Conservation (phyloP, 176 grass and related monocot species). For the Paspalum notatum region DNA sequence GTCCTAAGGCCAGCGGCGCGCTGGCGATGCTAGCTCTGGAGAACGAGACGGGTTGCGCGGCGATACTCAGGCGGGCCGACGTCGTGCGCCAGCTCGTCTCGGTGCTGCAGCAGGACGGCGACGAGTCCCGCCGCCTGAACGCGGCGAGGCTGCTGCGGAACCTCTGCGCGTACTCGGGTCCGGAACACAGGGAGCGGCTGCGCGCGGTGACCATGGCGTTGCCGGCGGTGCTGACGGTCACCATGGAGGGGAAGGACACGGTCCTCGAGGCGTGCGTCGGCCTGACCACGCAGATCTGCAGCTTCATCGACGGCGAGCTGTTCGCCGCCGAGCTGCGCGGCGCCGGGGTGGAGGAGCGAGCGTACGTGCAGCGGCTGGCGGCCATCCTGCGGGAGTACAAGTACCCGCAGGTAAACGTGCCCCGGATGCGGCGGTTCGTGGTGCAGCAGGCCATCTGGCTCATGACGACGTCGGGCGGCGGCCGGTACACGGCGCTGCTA, state of each 20-base stretch:
- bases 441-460: constrained; percentile 54
- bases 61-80: constrained; percentile 50
- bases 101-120: constrained; percentile 26
- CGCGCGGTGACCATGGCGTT: constrained; percentile 24
- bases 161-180: constrained; percentile 49
- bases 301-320: constrained; percentile 14
- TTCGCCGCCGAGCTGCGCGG: constrained; percentile 33
- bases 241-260: constrained; percentile 43
- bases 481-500: constrained; percentile 28
- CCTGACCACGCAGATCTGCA: constrained; percentile 55
- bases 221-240: constrained; percentile 39
- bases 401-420: constrained; percentile 41
- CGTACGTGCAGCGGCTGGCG: constrained; percentile 51
- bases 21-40: constrained; percentile 65
- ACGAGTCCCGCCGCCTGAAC: constrained; percentile 12
- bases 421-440: constrained; percentile 57
- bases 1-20: constrained; percentile 53
- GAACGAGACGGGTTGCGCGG: constrained; percentile 56
- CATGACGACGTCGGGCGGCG: not conserved
- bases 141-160: constrained; percentile 60
- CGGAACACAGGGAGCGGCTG: constrained; percentile 21
- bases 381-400: constrained; percentile 31
- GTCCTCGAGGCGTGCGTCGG: constrained; percentile 57
- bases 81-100: constrained; percentile 45
- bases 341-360: constrained; percentile 32